Conservation (phyloP, 208 protist genomes). For the Trypanosoma theileri region DNA sequence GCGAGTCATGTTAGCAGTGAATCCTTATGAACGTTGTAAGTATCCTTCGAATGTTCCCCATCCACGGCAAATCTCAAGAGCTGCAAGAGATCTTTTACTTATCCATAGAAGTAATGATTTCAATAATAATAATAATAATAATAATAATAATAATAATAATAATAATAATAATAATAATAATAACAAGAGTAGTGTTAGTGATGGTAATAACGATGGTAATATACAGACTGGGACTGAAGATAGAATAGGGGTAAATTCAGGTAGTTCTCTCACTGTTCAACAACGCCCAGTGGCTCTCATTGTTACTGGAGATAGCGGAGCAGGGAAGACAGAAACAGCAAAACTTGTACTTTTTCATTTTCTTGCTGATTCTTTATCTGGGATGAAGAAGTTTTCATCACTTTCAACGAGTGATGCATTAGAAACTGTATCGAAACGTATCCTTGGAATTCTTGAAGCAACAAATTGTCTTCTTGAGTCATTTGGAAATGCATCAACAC, state of each 20-base stretch:
- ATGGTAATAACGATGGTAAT: too few species aligned
- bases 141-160: not conserved
- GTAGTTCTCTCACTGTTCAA: not conserved
- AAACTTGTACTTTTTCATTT: constrained; percentile 25
- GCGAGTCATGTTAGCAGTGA: constrained; percentile 22
- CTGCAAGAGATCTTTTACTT: constrained; percentile 1
- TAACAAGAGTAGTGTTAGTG: not conserved
- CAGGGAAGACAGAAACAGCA: constrained; percentile 68
- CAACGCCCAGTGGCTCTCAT: constrained; percentile 21
- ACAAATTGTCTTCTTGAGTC: constrained; percentile 28
- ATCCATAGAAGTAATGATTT: not conserved
- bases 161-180: not conserved
- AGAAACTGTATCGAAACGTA: not conserved
- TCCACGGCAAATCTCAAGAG: constrained; percentile 9
- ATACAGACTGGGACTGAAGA: too few species aligned
- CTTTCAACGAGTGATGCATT: not conserved
- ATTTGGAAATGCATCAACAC: constrained; percentile 29
- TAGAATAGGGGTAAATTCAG: not conserved
- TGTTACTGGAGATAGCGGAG: constrained; percentile 62
- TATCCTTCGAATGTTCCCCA: constrained; percentile 26
- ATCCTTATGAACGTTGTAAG: constrained; percentile 19
- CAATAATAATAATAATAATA: not conserved
- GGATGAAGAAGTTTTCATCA: not conserved
- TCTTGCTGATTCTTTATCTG: not conserved
- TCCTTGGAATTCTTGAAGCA: constrained; percentile 19